Evolutionary conservation across 2,329 filamentous ascomycete species (phyloP).

Genomic region (Blastomyces silverae): DNA sequence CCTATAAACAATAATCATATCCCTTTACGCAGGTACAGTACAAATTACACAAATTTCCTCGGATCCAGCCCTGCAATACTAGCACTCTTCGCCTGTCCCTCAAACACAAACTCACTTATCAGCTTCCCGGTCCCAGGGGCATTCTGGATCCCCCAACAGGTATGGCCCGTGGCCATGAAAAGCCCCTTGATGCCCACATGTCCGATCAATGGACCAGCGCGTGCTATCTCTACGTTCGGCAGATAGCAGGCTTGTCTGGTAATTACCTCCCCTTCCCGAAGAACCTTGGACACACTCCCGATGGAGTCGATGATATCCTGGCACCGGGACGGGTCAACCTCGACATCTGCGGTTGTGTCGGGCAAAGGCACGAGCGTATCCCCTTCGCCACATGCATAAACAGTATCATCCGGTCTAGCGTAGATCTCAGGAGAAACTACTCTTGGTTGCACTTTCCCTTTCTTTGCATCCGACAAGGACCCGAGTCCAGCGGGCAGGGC

Average conservation of each 20-base stretch:
- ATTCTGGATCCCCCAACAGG: constrained; percentile 98
- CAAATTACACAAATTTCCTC: constrained; percentile 45
- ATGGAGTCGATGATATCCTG: constrained; percentile 82
- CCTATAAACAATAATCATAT: neutral
- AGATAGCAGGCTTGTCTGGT: constrained; percentile 88
- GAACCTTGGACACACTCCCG: constrained; percentile 46
- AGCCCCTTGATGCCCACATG: constrained; percentile 65
- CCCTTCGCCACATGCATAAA: constrained; percentile 91
- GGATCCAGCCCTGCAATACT: constrained; percentile 62
- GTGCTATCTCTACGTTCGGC: constrained; percentile 57
- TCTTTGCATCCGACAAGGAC: constrained; percentile 45
- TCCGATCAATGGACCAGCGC: constrained; percentile 70
- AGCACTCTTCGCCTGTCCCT: constrained; percentile 62
- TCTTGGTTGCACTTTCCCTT: constrained; percentile 43
- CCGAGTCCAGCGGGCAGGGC: constrained; percentile 59
- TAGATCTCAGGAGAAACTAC: constrained; percentile 88
- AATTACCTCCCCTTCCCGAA: constrained; percentile 63
- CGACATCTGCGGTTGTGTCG: constrained; percentile 64
- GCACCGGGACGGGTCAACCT: constrained; percentile 67
- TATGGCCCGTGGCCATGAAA: constrained; percentile 81
- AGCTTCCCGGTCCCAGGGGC: constrained; percentile 77
- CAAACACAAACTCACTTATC: constrained; percentile 71
- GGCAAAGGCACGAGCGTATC: constrained; percentile 71
- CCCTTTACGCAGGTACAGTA: too few relatives aligned
- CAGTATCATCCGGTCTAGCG: constrained; percentile 75